Conservation (phyloP, 345 rosid species). For the Eucalyptus caleyi region DNA sequence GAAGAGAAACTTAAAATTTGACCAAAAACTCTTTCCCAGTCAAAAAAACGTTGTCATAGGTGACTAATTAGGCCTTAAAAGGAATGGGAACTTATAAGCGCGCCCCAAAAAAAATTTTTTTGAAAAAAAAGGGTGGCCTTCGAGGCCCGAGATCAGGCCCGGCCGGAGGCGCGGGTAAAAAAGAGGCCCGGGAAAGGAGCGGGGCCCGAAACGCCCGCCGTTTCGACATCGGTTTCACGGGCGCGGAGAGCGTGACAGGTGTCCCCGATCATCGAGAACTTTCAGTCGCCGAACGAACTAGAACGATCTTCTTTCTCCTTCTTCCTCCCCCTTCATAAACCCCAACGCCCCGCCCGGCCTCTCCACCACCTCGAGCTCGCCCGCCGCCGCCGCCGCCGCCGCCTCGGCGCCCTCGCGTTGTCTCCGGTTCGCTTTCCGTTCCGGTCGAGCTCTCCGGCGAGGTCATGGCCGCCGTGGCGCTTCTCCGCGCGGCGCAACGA, state of each 20-base stretch:
- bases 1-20: not conserved
- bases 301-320: not conserved
- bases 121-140: too few relatives aligned
- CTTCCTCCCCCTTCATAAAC: not conserved
- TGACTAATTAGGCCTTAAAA: too few relatives aligned
- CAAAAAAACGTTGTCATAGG: too few relatives aligned
- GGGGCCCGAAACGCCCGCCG: not conserved
- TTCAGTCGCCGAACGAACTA: not conserved
- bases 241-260: not conserved
- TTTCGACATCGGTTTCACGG: not conserved
- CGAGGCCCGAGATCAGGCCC: not conserved
- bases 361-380: not conserved
- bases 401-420: not conserved
- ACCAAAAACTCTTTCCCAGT: too few relatives aligned
- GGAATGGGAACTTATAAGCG: too few relatives aligned
- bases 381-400: not conserved
- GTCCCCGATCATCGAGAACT: not conserved
- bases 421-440: not conserved
- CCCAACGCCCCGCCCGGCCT: not conserved
- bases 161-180: not conserved
- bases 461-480: slow-evolving; percentile 1
- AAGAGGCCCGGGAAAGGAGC: too few relatives aligned
- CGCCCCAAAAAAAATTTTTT: too few relatives aligned
- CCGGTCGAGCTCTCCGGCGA: not conserved
- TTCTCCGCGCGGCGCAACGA: slow-evolving; percentile 1